A percentile compares a stretch with the other conserved stretches of the same genome.
phyloP scores from a whole-genome alignment of 345 rosid species.

The Sonneratia alba region DNA sequence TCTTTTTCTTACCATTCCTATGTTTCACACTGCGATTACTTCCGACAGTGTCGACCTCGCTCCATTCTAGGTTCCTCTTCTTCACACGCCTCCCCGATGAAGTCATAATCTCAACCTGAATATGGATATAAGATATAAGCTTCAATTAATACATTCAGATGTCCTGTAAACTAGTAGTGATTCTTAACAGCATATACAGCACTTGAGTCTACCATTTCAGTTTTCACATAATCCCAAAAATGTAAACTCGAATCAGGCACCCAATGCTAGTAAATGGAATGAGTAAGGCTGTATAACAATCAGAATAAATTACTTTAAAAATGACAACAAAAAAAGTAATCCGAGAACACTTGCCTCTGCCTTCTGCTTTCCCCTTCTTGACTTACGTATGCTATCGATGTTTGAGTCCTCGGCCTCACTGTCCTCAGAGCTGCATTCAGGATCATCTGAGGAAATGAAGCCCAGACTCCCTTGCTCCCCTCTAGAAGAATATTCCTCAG shows the following conservation, averaged over 20 bases:
- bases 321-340: background rate
- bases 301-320: background rate
- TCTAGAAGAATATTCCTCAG: slow-evolving; percentile 67
- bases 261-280: too few relatives aligned
- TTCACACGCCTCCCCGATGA: slow-evolving; percentile 89
- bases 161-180: background rate
- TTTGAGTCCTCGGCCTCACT: slow-evolving; percentile 48
- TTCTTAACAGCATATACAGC: background rate
- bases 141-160: background rate
- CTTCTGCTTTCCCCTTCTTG: slow-evolving; percentile 62
- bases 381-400: slow-evolving; percentile 56
- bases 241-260: too few relatives aligned
- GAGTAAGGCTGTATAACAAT: background rate
- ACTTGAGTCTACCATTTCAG: background rate
- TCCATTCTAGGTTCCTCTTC: slow-evolving; percentile 71
- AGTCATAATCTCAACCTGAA: slow-evolving; percentile 74
- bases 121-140: background rate
- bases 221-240: too few relatives aligned
- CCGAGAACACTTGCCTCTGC: slow-evolving; percentile 41
- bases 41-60: slow-evolving; percentile 41
- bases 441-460: slow-evolving; percentile 50
- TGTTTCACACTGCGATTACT: slow-evolving; percentile 39
- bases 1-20: slow-evolving; percentile 45
- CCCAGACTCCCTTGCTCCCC: slow-evolving; percentile 62
- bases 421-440: slow-evolving; percentile 51